Base-by-base conservation (phyloP, 2,329 filamentous ascomycete genomes). In the Fusarium sp. region DNA sequence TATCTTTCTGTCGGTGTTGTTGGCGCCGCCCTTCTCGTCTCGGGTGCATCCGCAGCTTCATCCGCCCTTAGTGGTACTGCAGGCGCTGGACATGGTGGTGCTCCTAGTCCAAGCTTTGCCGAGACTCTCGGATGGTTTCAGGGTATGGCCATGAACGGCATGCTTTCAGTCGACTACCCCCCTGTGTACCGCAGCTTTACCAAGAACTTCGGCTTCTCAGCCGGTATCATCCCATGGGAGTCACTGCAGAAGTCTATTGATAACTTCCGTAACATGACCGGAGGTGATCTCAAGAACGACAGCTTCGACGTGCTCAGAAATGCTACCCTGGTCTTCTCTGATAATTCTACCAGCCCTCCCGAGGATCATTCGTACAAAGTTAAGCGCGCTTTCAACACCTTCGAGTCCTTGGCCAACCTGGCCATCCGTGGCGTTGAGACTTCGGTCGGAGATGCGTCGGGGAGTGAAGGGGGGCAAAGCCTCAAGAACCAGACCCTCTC, bases 191-290 rank as follows among this genome's bases (percentile, higher is more conserved):
- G 92, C 76, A 96, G 91, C 81, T 99, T 98, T 83, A 86, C 93
- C 71, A 94, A 94, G 84, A 98, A 98, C 84, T 98, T 99, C 82
- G 95, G 88, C 53, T 98, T 98, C 86, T 96, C 94, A 73, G 93
- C 92, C 35, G 95, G 95, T 57, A 84, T 98, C 65, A 87, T 98
- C 64, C 90, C 93, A 12, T 98, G 94, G 94, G 89, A 87, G n/a
- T 84, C 86, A 51, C 90, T 98, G 86, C 94, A 98, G 83, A 84
- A 82, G 13, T 88, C 91, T 11, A 98, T 99, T 80, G 96, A 98
- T 84, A 87, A 85, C 80, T 98, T 99, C 84, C 91, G 96, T 63
- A 83, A 84, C 39, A 85, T 82, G 56, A 98, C 96, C 2, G 96
- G 96, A 61, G 96, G 96, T 55, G 96, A 98, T 79, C 85, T 97